Conservation (phyloP, 2,329 filamentous ascomycete genomes). For the Ceratocystis cacaofunesta region DNA sequence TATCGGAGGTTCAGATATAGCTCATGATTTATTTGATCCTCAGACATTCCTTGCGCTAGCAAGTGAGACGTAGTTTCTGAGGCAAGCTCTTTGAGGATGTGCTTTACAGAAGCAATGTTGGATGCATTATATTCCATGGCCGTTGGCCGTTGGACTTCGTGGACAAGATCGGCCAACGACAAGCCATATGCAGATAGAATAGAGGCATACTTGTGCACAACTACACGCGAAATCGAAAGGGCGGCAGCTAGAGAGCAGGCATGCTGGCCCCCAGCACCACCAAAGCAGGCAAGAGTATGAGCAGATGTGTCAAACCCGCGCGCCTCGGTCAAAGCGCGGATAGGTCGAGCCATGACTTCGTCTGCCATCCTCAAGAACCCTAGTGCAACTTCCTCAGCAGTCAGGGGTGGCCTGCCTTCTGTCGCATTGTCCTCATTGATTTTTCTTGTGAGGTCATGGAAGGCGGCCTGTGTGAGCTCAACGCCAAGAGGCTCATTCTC, state of each 20-base stretch:
- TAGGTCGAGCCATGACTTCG: constrained; percentile 81
- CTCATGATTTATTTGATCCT: constrained; percentile 64
- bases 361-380: constrained; percentile 85
- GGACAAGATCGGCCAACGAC: constrained; percentile 83
- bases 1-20: constrained; percentile 93
- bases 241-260: constrained; percentile 81
- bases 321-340: constrained; percentile 79
- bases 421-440: constrained; percentile 42
- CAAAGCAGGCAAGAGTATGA: constrained; percentile 83
- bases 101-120: constrained; percentile 46
- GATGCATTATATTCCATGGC: constrained; percentile 41
- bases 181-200: constrained; percentile 85
- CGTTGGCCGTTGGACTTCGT: constrained; percentile 71
- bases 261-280: constrained; percentile 81
- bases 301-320: constrained; percentile 84
- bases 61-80: constrained; percentile 55
- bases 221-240: constrained; percentile 68
- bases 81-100: constrained; percentile 67
- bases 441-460: constrained; percentile 59
- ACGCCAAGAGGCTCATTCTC: constrained; percentile 69
- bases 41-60: constrained; percentile 62
- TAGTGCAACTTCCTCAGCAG: constrained; percentile 69
- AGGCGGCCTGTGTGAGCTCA: constrained; percentile 57
- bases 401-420: constrained; percentile 58
- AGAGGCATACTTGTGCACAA: constrained; percentile 76